A percentile compares a stretch with the other conserved stretches of the same genome.
These are phyloP conservation scores for Plasmodium sp. DNA, from an alignment of 169 alveolate genomes.

Conservation along the genomic window DNA sequence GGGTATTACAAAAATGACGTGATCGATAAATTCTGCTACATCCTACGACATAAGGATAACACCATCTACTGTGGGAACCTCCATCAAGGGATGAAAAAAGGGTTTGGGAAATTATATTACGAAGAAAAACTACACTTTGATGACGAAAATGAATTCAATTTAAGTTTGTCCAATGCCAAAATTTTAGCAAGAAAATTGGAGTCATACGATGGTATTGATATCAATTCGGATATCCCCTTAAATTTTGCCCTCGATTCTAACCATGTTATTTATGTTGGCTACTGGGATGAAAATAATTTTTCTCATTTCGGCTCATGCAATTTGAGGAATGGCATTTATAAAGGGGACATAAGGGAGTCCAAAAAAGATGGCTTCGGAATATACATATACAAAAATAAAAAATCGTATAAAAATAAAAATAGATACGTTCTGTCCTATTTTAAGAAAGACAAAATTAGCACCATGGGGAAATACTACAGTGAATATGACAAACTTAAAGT, in stretches of 20 bases:
- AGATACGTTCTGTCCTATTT: constrained; percentile 73
- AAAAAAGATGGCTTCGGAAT: constrained; percentile 73
- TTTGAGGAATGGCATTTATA: constrained; percentile 71
- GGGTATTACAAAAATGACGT: constrained; percentile 75
- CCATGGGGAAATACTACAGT: constrained; percentile 70
- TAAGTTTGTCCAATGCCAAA: constrained; percentile 57
- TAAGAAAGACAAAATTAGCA: constrained; percentile 46
- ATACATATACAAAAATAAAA: constrained; percentile 67
- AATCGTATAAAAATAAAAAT: constrained; percentile 69
- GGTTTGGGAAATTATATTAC: constrained; percentile 73
- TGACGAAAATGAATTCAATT: constrained; percentile 37
- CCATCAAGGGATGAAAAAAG: constrained; percentile 56
- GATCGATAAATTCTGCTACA: constrained; percentile 69
- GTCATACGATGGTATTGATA: constrained; percentile 50
- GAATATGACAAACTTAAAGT: constrained; percentile 70
- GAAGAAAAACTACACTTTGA: constrained; percentile 53
- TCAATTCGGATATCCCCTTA: constrained; percentile 49
- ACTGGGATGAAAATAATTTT: constrained; percentile 49
- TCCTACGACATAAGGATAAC: constrained; percentile 73
- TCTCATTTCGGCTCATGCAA: constrained; percentile 73
- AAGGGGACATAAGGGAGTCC: constrained; percentile 69
- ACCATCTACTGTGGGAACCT: constrained; percentile 68
- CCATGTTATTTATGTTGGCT: constrained; percentile 60
- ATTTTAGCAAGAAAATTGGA: constrained; percentile 57
- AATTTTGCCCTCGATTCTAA: constrained; percentile 38